Base-by-base conservation (phyloP, 129 eudicot genomes). In the Helianthus annuus region DNA sequence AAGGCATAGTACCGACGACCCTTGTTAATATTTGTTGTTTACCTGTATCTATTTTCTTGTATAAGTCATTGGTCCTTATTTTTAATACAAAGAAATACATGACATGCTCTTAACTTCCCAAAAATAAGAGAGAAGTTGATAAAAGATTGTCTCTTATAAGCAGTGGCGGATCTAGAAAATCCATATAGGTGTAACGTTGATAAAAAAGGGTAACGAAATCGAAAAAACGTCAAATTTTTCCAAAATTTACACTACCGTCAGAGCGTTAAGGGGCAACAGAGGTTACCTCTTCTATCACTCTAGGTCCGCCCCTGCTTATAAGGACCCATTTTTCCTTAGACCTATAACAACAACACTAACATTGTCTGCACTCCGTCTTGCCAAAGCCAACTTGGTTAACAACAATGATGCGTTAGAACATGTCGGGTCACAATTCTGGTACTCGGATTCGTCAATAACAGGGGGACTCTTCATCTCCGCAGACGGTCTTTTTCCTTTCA, bases 281-380 rank as follows among this genome's bases (percentile, higher is more conserved):
- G 22, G 22, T 19, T 19, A 19, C 22, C 22, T 0, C 22, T 19
- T 19, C 0, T 19, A 19, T 19, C 22, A 19, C 22, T 19, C 22
- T 19, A 19, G 22, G 22, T 19, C 22, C 22, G 22, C 22, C 22
- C 22, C 22, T 19, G 22, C 0, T 19, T 19, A 48, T 4, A 38
- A 12, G 10, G 60, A 63, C 27, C 15, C 22, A 67, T 61, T 73
- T 73, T 59, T 82, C 69, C 84, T 80, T 1, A 89, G 83, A 78
- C 87, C 85, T 38, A 90, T 52, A 14, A 90, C 94, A 6, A 90
- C 81, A 7, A 90, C 91, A 52, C 94, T 90, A 60, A 90, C 87
- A 34, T 87, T 90, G 60, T 90, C 96, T 12, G 80, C 57, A 10
- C 91, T 90, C 48, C 83, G 80, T 63, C 96, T 74, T 0, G 93